These are phyloP conservation scores for Leptodermis oblonga DNA, from an alignment of 257 asterid species.

Conservation along the genomic window DNA sequence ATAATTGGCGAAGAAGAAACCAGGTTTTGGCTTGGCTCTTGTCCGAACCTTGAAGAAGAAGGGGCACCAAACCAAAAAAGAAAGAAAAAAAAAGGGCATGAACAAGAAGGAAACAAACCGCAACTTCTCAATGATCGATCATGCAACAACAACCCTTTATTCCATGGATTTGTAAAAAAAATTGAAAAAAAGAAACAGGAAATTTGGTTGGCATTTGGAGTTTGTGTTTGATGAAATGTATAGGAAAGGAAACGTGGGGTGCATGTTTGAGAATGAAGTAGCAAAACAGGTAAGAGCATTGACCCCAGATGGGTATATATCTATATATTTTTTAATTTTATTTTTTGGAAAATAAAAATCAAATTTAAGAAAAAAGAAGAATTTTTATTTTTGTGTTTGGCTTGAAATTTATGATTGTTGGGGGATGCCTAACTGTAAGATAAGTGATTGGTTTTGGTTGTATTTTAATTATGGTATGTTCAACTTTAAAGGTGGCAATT, in stretches of 20 bases:
- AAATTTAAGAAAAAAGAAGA: too few species aligned
- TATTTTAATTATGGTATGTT: neutral
- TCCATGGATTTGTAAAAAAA: neutral
- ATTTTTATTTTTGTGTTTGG: neutral
- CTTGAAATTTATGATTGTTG: slow-evolving; percentile 6
- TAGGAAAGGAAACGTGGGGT: slow-evolving; percentile 27
- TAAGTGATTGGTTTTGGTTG: slow-evolving; percentile 1
- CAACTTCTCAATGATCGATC: neutral
- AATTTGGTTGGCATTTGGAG: slow-evolving; percentile 3
- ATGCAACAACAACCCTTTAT: neutral
- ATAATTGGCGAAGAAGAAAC: neutral
- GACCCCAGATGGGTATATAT: neutral
- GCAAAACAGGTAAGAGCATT: slow-evolving; percentile 17
- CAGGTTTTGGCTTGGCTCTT: neutral
- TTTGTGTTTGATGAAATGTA: slow-evolving; percentile 15
- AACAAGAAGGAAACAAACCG: neutral
- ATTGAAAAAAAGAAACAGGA: neutral
- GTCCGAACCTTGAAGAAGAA: neutral
- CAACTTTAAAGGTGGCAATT: neutral
- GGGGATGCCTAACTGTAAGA: slow-evolving; percentile 1
- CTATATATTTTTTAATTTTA: neutral
- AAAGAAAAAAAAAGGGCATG: neutral
- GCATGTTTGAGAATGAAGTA: slow-evolving; percentile 26
- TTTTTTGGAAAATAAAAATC: neutral
- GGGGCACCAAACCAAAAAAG: too few species aligned